Conservation (phyloP, 2,329 filamentous ascomycete genomes). For the Nemania sp. region DNA sequence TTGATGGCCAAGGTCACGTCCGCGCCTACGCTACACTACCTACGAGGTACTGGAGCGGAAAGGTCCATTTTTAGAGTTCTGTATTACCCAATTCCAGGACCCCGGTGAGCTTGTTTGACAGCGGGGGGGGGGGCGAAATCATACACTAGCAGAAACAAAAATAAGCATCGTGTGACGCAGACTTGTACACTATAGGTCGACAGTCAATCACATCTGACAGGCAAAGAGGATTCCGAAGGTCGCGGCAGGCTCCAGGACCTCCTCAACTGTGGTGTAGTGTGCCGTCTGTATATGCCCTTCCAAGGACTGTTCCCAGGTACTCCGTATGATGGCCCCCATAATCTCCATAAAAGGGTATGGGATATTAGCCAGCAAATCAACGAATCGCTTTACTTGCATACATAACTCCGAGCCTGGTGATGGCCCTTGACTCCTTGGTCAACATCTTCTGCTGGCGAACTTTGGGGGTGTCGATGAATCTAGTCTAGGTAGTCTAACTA, state of each 20-base stretch:
- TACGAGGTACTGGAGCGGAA: not conserved
- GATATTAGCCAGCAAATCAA: no score
- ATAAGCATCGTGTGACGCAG: constrained; percentile 25
- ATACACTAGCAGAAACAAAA: constrained; percentile 8
- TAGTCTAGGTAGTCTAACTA: no score
- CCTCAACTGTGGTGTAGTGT: no score
- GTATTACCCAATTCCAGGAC: constrained; percentile 11
- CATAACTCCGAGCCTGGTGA: not conserved
- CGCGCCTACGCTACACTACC: no score
- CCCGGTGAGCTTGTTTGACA: constrained; percentile 1
- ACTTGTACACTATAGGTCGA: constrained; percentile 4
- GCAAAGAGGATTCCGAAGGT: constrained; percentile 15
- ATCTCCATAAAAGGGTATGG: no score
- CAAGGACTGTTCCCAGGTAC: not conserved
- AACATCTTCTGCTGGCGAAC: constrained; percentile 1
- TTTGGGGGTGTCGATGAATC: constrained; percentile 6
- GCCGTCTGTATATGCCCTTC: not conserved
- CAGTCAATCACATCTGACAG: constrained; percentile 20
- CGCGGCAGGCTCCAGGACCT: constrained; percentile 1
- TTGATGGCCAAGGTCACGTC: not conserved
- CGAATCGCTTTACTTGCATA: no score
- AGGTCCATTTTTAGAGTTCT: constrained; percentile 19
- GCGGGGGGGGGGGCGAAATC: not conserved
- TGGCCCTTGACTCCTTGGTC: constrained; percentile 3
- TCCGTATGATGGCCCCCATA: not conserved